A percentile compares a stretch with the other conserved stretches of the same genome.
Conservation (phyloP, 768 basidiomycete genomes). For the Termitomyces titanicus region DNA sequence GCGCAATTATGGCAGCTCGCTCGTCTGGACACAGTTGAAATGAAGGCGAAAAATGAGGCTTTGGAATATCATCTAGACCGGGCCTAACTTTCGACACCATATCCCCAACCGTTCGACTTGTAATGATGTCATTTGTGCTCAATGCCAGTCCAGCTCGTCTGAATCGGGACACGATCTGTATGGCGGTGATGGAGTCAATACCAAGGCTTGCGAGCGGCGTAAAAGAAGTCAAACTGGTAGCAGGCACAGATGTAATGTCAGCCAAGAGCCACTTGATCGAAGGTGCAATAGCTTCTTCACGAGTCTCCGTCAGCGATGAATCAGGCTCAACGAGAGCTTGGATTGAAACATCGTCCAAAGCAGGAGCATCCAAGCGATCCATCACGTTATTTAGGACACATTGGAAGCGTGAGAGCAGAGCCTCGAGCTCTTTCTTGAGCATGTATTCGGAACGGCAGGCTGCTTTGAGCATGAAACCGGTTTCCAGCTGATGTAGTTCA, state of each 20-base stretch:
- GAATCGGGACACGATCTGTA: conserved; percentile 38
- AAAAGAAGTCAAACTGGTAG: conserved; percentile 23
- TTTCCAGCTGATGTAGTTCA: conserved; percentile 31
- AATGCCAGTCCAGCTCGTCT: conserved; percentile 31
- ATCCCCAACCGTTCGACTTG: conserved; percentile 32
- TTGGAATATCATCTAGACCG: background rate
- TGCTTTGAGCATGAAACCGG: conserved; percentile 29
- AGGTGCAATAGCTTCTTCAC: background rate
- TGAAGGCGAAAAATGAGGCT: background rate
- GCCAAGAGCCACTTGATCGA: conserved; percentile 13
- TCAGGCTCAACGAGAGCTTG: background rate
- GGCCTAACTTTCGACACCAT: conserved; percentile 18
- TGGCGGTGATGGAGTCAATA: conserved; percentile 48
- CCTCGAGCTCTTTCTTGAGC: conserved; percentile 18
- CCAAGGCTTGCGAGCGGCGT: conserved; percentile 39
- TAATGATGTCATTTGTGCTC: conserved; percentile 36
- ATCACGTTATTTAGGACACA: conserved; percentile 14
- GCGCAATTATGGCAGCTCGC: conserved; percentile 14
- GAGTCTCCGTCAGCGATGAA: background rate
- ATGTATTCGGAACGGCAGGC: conserved; percentile 31
- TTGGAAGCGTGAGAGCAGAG: conserved; percentile 16
- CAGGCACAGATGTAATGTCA: conserved; percentile 23
- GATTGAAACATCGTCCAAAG: conserved; percentile 9
- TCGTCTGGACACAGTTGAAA: conserved; percentile 14
- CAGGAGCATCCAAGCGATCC: conserved; percentile 9